phyloP scores from a whole-genome alignment of 768 basidiomycete genomes.

The Auricularia sp. region DNA sequence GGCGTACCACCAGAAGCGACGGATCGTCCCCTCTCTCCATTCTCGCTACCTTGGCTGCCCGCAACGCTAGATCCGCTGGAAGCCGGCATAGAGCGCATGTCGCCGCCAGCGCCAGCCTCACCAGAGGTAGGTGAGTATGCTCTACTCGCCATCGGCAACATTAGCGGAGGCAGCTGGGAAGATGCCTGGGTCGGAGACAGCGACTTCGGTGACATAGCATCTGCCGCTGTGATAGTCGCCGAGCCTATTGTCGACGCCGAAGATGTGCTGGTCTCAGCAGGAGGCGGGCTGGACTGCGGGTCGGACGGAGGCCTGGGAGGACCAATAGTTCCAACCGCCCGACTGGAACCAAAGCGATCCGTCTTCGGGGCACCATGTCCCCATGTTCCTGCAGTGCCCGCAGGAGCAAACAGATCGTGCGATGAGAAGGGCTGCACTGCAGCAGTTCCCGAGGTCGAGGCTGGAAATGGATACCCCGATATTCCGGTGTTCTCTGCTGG shows the following conservation, averaged over 20 bases:
- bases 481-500: background rate
- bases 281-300: background rate
- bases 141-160: background rate
- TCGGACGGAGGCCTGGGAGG: background rate
- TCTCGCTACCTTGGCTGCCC: constrained; percentile 22
- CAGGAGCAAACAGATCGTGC: background rate
- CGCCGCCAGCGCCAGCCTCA: background rate
- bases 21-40: background rate
- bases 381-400: background rate
- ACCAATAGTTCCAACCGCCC: background rate
- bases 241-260: background rate
- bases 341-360: background rate
- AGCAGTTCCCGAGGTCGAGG: background rate
- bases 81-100: constrained; percentile 19
- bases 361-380: background rate
- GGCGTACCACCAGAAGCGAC: background rate
- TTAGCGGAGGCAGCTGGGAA: background rate
- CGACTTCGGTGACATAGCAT: background rate
- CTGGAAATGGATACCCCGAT: background rate
- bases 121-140: background rate
- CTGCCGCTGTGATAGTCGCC: background rate
- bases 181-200: background rate
- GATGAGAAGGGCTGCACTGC: background rate
- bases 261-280: background rate
- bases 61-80: constrained; percentile 35